Evolutionary conservation across 1,284 basidiomycete species (phyloP).

Genomic region (Melampsora medusae): DNA sequence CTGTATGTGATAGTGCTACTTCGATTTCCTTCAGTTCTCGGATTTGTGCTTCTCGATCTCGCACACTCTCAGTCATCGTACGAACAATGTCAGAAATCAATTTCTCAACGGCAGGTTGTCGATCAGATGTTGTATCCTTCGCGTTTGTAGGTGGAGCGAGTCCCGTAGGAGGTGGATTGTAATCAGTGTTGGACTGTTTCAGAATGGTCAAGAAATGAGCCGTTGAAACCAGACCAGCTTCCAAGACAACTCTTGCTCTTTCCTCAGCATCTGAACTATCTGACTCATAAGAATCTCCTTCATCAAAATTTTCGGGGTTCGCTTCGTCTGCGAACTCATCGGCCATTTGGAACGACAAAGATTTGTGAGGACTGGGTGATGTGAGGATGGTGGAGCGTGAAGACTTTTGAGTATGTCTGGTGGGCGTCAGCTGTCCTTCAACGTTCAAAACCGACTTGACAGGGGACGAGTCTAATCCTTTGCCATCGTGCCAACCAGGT

Average conservation of each 20-base stretch:
- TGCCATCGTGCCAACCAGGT: slow-evolving; percentile 2
- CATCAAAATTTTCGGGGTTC: background rate
- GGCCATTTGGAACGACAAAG: slow-evolving; percentile 1
- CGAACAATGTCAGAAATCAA: slow-evolving; percentile 42
- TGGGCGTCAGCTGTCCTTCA: background rate
- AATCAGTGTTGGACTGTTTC: slow-evolving; percentile 37
- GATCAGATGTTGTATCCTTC: slow-evolving; percentile 12
- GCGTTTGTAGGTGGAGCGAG: slow-evolving; percentile 1
- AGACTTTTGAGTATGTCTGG: slow-evolving; percentile 9
- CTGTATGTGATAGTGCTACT: slow-evolving; percentile 30
- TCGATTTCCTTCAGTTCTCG: slow-evolving; percentile 42
- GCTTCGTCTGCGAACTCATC: slow-evolving; percentile 7
- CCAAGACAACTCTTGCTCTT: background rate
- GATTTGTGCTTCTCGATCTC: slow-evolving; percentile 41
- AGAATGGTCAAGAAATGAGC: slow-evolving; percentile 27
- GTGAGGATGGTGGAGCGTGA: slow-evolving; percentile 26
- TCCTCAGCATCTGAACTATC: slow-evolving; percentile 24
- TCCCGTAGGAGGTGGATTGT: background rate
- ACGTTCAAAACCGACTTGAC: background rate
- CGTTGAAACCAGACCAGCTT: slow-evolving; percentile 22
- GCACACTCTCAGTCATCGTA: slow-evolving; percentile 36
- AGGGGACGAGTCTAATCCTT: background rate
- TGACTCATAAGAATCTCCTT: slow-evolving; percentile 7
- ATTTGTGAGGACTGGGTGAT: background rate
- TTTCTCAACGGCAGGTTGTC: slow-evolving; percentile 36